phyloP scores from a whole-genome alignment of 2,329 filamentous ascomycete species.

The Setomelanomma holmii region DNA sequence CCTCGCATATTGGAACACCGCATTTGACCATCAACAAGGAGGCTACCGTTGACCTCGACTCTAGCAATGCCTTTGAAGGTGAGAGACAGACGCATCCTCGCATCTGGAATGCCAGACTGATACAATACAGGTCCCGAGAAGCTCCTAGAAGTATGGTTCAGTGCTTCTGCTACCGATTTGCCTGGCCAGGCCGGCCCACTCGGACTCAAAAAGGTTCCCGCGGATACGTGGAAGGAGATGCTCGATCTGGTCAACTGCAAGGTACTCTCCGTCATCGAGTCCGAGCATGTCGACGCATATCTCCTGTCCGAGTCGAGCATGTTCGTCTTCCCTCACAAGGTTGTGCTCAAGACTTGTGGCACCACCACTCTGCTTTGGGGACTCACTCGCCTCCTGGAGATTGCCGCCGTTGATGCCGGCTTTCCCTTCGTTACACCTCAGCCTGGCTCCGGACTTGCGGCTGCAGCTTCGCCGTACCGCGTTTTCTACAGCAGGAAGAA shows the following conservation, averaged over 20 bases:
- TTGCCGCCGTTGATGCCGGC: conserved; percentile 85
- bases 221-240: conserved; percentile 93
- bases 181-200: conserved; percentile 73
- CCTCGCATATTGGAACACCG: conserved; percentile 77
- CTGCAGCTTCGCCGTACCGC: conserved; percentile 86
- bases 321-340: conserved; percentile 99
- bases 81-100: conserved; percentile 27
- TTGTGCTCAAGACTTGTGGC: conserved; percentile 97
- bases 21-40: conserved; percentile 97
- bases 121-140: conserved; percentile 80
- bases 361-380: conserved; percentile 93
- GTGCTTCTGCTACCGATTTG: conserved; percentile 75
- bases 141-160: conserved; percentile 98
- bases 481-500: conserved; percentile 99
- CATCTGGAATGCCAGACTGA: conserved; percentile 18
- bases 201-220: conserved; percentile 84
- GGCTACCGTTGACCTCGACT: conserved; percentile 90
- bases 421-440: conserved; percentile 81
- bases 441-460: conserved; percentile 70
- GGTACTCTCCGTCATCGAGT: conserved; percentile 91
- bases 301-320: conserved; percentile 98
- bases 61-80: conserved; percentile 95
- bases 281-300: conserved; percentile 94
- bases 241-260: conserved; percentile 98
- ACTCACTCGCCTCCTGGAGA: conserved; percentile 88